phyloP scores from a whole-genome alignment of 2,329 filamentous ascomycete genomes.

The Fusarium ramigenum region DNA sequence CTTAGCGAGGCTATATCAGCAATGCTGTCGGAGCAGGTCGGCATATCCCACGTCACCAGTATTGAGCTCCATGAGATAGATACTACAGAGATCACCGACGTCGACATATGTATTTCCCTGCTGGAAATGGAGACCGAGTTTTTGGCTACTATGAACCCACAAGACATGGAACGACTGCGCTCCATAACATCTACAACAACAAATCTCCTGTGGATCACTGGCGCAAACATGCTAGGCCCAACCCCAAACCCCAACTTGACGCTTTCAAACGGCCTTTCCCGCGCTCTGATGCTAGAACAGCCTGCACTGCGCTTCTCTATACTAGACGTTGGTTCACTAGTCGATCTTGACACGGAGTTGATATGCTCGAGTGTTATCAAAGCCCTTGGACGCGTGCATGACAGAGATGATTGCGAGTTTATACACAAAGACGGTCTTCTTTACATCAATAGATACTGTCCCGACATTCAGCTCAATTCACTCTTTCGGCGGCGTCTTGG shows the following conservation, averaged over 20 bases:
- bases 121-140: not conserved
- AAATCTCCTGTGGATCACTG: not conserved
- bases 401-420: not conserved
- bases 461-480: not conserved
- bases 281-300: not conserved
- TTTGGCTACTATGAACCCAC: not conserved
- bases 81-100: not conserved
- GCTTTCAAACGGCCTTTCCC: not conserved
- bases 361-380: not conserved
- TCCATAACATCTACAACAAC: not conserved
- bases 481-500: not conserved
- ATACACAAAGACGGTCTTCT: not conserved
- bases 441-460: not conserved
- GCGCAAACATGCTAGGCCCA: not conserved
- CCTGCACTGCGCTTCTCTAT: not conserved
- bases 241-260: not conserved
- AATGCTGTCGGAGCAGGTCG: not conserved
- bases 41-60: not conserved
- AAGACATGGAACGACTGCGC: not conserved
- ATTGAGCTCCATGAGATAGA: not conserved
- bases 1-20: not conserved
- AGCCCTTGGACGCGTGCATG: not conserved
- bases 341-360: not conserved
- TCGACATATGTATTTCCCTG: not conserved
- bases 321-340: not conserved